Conservation (phyloP, 306 rosid species). For the Abrus pulchellus region DNA sequence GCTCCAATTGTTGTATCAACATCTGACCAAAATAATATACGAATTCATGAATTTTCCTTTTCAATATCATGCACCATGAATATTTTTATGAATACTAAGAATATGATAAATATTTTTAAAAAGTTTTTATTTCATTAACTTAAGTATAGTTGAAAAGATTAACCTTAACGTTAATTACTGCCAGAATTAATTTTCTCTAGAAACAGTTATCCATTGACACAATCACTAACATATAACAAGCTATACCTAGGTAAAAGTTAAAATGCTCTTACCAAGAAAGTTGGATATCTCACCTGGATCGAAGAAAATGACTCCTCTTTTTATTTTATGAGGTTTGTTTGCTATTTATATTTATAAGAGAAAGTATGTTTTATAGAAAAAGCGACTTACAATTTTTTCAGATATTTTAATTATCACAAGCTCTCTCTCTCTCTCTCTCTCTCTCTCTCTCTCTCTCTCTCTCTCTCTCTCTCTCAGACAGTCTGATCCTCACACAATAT, state of each 20-base stretch:
- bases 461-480: not conserved
- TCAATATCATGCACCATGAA: not conserved
- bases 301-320: not conserved
- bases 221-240: not conserved
- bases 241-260: not conserved
- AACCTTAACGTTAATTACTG: not conserved
- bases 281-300: not conserved
- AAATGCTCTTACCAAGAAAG: not conserved
- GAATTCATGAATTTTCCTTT: not conserved
- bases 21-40: conserved; percentile 48
- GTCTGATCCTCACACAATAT: not conserved
- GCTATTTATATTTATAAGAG: not conserved
- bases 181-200: not conserved
- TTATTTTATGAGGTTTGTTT: not conserved
- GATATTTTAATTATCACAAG: not conserved
- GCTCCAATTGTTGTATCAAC: conserved; percentile 79
- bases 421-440: not conserved
- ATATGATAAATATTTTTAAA: not conserved
- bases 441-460: not conserved
- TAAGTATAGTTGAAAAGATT: not conserved
- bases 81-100: not conserved
- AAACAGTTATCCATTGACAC: conserved; percentile 1
- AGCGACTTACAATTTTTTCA: not conserved
- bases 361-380: not conserved
- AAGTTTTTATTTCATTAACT: not conserved